phyloP scores from a whole-genome alignment of 768 basidiomycete species.

The Leccinum ochraceum region DNA sequence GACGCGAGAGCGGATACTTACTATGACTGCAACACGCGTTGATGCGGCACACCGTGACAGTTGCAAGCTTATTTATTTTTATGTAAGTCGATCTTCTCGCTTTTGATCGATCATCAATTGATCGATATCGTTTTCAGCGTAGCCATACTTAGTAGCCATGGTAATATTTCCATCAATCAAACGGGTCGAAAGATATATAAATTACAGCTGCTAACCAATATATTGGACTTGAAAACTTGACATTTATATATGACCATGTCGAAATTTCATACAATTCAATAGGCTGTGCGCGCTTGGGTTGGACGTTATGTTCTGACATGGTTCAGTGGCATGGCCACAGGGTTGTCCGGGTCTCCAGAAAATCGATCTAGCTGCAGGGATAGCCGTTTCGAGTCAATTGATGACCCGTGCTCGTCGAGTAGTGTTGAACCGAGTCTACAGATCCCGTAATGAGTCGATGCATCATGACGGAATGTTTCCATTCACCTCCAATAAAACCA shows the following conservation, averaged over 20 bases:
- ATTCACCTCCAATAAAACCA: no score
- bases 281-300: neutral
- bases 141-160: neutral
- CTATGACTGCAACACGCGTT: neutral
- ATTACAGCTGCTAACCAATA: neutral
- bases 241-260: no score
- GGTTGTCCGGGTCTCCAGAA: neutral
- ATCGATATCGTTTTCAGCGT: neutral
- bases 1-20: neutral
- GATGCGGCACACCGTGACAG: neutral
- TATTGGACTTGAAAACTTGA: neutral
- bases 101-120: no score
- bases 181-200: neutral
- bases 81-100: neutral
- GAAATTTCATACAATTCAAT: neutral
- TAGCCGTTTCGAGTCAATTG: neutral
- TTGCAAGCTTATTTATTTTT: neutral
- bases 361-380: neutral
- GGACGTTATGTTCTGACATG: neutral
- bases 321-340: neutral
- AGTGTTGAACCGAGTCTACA: neutral
- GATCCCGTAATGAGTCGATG: no score
- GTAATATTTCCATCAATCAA: neutral
- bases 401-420: neutral
- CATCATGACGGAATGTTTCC: no score